A percentile compares a stretch with the other conserved stretches of the same genome.
These are phyloP conservation scores for Elongisporangium anandrum DNA, from an alignment of 352 stramenopile genomes.

Conservation along the genomic window DNA sequence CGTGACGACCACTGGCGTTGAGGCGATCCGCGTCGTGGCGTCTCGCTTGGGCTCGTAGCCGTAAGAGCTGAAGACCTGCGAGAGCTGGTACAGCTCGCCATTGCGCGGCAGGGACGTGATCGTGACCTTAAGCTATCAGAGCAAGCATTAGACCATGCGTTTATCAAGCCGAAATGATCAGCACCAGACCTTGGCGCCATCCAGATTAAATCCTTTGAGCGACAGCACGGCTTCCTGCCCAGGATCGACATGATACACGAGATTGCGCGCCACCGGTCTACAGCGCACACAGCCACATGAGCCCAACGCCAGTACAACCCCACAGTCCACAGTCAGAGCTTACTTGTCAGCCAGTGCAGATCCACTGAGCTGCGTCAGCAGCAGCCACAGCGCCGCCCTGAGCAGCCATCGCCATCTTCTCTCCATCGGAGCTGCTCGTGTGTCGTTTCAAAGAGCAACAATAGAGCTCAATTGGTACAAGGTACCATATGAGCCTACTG, in stretches of 20 bases:
- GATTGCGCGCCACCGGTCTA: slow-evolving; percentile 58
- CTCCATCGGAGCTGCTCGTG: neutral
- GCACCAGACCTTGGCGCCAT: slow-evolving; percentile 35
- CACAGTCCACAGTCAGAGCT: neutral
- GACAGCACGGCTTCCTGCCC: slow-evolving; percentile 74
- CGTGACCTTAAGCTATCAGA: slow-evolving; percentile 49
- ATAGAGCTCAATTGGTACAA: neutral
- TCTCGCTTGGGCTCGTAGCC: slow-evolving; percentile 83
- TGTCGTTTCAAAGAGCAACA: neutral
- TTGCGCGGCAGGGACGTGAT: slow-evolving; percentile 83
- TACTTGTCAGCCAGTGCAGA: neutral
- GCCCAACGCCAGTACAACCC: neutral
- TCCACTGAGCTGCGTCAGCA: neutral
- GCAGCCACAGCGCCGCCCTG: neutral
- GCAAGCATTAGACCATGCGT: neutral
- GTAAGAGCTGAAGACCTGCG: slow-evolving; percentile 85
- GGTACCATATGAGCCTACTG: neutral
- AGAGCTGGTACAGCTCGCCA: slow-evolving; percentile 87
- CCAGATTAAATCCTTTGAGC: slow-evolving; percentile 75
- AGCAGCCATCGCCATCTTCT: neutral
- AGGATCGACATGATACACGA: slow-evolving; percentile 69
- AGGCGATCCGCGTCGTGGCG: slow-evolving; percentile 45
- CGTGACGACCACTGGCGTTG: slow-evolving; percentile 54
- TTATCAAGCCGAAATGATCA: too few species aligned
- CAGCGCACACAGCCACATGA: neutral